A percentile compares a stretch with the other conserved stretches of the same genome.
These are phyloP conservation scores for Moelleriella libera DNA, from an alignment of 2,329 filamentous ascomycete genomes.

Conservation along the genomic window DNA sequence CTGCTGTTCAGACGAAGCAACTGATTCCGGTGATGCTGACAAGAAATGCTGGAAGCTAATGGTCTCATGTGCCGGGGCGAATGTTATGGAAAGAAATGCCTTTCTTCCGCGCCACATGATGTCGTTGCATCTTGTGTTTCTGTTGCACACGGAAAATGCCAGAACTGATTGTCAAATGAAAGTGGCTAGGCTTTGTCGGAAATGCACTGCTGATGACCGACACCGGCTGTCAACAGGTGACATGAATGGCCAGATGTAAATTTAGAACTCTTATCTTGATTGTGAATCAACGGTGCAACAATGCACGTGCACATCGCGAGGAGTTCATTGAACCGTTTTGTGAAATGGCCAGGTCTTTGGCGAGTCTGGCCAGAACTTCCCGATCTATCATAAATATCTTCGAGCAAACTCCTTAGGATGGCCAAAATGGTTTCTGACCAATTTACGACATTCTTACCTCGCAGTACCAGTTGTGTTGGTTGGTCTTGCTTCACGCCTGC, in stretches of 20 bases:
- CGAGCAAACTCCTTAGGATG: neutral
- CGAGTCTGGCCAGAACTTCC: neutral
- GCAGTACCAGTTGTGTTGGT: slow-evolving; percentile 12
- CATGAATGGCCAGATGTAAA: neutral
- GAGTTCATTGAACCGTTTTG: neutral
- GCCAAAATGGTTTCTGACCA: neutral
- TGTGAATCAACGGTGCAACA: too few relatives aligned
- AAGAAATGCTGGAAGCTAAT: too few relatives aligned
- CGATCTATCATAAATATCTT: neutral
- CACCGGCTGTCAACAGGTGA: neutral
- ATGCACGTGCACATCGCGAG: neutral
- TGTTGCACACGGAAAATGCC: too few relatives aligned
- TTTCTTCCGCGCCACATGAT: too few relatives aligned
- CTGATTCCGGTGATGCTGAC: too few relatives aligned
- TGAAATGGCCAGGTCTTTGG: neutral
- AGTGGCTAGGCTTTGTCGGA: too few relatives aligned
- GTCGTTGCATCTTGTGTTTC: too few relatives aligned
- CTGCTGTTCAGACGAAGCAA: too few relatives aligned
- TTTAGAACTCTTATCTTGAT: neutral
- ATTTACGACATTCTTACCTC: neutral
- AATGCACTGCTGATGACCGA: too few relatives aligned
- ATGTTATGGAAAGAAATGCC: too few relatives aligned
- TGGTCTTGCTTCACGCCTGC: slow-evolving; percentile 24
- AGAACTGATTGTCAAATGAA: too few relatives aligned
- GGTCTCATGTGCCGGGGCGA: too few relatives aligned